These are phyloP conservation scores for Aechmea fasciata DNA, from an alignment of 176 grass and related monocot genomes.

Conservation along the genomic window DNA sequence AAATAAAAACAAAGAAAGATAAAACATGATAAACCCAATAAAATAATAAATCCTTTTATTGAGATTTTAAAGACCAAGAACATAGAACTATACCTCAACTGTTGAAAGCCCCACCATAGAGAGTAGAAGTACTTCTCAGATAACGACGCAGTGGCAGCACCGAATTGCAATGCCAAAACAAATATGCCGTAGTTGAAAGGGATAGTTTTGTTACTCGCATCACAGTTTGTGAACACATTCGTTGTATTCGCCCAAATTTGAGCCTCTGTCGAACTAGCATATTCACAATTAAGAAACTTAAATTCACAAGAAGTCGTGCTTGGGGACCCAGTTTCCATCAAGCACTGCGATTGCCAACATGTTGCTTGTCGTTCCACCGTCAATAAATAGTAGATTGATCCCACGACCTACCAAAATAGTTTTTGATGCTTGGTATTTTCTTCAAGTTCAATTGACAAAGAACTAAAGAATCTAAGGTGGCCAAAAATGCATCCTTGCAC, in stretches of 20 bases:
- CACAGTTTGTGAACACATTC: constrained; percentile 24
- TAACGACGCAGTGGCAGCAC: constrained; percentile 9
- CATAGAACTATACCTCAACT: constrained; percentile 23
- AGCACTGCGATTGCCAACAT: constrained; percentile 43
- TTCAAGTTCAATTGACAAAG: not conserved
- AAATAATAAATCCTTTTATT: too few species aligned
- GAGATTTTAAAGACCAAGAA: not conserved
- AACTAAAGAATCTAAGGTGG: not conserved
- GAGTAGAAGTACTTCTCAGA: constrained; percentile 36
- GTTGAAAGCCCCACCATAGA: constrained; percentile 49
- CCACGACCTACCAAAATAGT: constrained; percentile 21
- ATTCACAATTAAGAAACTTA: constrained; percentile 25
- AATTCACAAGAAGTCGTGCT: constrained; percentile 17
- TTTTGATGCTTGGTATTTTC: not conserved
- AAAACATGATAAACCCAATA: not conserved
- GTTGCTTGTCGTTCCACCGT: constrained; percentile 30
- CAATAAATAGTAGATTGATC: constrained; percentile 40
- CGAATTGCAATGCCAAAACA: constrained; percentile 25
- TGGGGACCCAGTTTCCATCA: not conserved
- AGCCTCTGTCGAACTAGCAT: constrained; percentile 9
- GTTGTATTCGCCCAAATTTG: constrained; percentile 35
- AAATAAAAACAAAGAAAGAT: not conserved
- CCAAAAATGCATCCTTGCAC: not conserved
- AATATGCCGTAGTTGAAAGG: constrained; percentile 37
- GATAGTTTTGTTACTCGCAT: not conserved